Percentiles rank a stretch among this genome's conserved stretches.
Evolutionary conservation across 306 rosid genomes (phyloP).

Genomic region (Ziziphus jujuba): DNA sequence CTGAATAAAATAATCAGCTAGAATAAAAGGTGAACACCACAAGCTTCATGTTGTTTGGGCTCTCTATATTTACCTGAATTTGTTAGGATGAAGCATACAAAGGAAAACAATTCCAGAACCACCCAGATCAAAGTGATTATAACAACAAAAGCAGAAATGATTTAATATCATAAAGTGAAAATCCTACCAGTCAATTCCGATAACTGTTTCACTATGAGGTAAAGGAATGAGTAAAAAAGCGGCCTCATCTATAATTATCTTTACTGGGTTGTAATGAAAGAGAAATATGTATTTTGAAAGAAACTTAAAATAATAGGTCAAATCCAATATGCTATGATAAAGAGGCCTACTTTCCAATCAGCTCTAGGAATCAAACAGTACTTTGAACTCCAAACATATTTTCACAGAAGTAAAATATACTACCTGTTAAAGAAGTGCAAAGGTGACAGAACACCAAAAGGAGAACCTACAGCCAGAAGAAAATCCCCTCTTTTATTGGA

Average conservation of each 20-base stretch:
- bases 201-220: neutral
- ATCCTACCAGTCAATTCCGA: too few relatives aligned
- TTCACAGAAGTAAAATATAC: conserved; percentile 2
- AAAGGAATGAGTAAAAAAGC: neutral
- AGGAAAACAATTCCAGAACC: neutral
- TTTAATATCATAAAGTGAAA: neutral
- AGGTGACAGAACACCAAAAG: conserved; percentile 92
- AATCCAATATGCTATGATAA: neutral
- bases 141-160: neutral
- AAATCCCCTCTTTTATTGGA: conserved; percentile 71
- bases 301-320: neutral
- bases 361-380: neutral
- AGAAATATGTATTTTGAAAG: neutral
- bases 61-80: conserved; percentile 3
- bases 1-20: neutral
- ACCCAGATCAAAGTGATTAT: neutral
- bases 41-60: neutral
- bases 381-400: neutral
- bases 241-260: neutral
- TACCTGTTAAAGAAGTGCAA: conserved; percentile 92
- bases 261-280: neutral
- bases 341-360: neutral
- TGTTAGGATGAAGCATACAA: neutral
- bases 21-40: neutral
- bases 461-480: conserved; percentile 89